Evolutionary conservation across 1,284 basidiomycete species (phyloP).

Genomic region (Sphagnurus paluster): DNA sequence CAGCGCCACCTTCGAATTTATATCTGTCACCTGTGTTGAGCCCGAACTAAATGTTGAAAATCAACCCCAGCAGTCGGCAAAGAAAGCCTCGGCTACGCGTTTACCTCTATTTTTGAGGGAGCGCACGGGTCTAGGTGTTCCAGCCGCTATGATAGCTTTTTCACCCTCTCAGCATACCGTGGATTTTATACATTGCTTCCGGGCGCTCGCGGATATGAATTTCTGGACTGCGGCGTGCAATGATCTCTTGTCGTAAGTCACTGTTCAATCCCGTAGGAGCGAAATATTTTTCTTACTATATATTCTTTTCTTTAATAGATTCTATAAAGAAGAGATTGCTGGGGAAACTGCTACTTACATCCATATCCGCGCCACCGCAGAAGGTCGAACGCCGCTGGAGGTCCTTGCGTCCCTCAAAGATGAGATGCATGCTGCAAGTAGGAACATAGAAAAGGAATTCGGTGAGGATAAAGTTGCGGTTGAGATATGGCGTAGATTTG

Average conservation of each 20-base stretch:
- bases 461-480: constrained; percentile 8
- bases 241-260: constrained; percentile 14
- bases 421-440: constrained; percentile 8
- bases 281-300: too few species aligned
- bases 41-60: constrained; percentile 1
- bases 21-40: constrained; percentile 10
- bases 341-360: constrained; percentile 14
- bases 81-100: background rate
- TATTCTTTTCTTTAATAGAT: constrained; percentile 4
- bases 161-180: constrained; percentile 4
- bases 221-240: constrained; percentile 14
- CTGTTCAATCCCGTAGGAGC: background rate
- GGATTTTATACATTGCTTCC: constrained; percentile 5
- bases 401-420: constrained; percentile 5
- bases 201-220: constrained; percentile 10
- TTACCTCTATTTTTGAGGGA: constrained; percentile 14
- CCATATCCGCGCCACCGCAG: constrained; percentile 1
- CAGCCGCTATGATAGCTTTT: constrained; percentile 9
- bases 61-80: background rate
- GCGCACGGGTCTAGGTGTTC: constrained; percentile 9
- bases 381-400: constrained; percentile 1
- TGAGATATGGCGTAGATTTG: constrained; percentile 11
- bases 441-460: constrained; percentile 4
- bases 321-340: constrained; percentile 11
- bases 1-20: constrained; percentile 12